Percentiles rank a stretch among this genome's conserved stretches.
phyloP scores from a whole-genome alignment of 108 stramenopile species.

The Nannochloropsis granulata region DNA sequence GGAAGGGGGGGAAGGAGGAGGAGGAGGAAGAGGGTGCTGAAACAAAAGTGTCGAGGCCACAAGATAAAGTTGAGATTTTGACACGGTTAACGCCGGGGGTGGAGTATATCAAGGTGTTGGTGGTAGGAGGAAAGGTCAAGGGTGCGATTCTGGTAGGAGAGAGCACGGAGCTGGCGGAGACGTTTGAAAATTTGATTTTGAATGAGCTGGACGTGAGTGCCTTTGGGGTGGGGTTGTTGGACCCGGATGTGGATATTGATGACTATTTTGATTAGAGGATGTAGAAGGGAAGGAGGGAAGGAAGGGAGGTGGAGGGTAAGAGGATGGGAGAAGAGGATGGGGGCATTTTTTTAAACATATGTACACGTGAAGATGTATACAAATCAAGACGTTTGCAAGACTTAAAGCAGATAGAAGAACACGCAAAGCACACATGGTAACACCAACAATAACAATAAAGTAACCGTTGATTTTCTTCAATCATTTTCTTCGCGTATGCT shows the following conservation, averaged over 20 bases:
- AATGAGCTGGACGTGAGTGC: constrained; percentile 17
- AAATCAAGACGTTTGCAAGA: too few species aligned
- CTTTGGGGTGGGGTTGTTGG: constrained; percentile 18
- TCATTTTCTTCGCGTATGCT: too few species aligned
- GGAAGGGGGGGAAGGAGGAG: neutral
- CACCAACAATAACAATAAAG: too few species aligned
- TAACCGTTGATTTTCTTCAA: too few species aligned
- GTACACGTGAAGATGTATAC: too few species aligned
- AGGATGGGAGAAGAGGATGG: too few species aligned
- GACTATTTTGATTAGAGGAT: constrained; percentile 34
- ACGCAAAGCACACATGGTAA: too few species aligned
- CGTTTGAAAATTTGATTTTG: constrained; percentile 40
- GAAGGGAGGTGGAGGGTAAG: too few species aligned
- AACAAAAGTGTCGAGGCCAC: neutral
- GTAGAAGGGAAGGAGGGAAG: too few species aligned
- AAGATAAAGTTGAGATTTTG: neutral
- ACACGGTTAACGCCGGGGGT: neutral
- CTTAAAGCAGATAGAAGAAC: too few species aligned
- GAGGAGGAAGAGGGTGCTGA: neutral
- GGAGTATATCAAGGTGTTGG: constrained; percentile 20
- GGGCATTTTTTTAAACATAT: too few species aligned
- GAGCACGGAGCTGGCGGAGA: constrained; percentile 36
- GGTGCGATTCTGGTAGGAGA: constrained; percentile 40
- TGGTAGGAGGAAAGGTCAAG: constrained; percentile 18
- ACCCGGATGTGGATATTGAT: constrained; percentile 32